Evolutionary conservation across 345 rosid genomes (phyloP).

Genomic region (Sisymbrium irio): DNA sequence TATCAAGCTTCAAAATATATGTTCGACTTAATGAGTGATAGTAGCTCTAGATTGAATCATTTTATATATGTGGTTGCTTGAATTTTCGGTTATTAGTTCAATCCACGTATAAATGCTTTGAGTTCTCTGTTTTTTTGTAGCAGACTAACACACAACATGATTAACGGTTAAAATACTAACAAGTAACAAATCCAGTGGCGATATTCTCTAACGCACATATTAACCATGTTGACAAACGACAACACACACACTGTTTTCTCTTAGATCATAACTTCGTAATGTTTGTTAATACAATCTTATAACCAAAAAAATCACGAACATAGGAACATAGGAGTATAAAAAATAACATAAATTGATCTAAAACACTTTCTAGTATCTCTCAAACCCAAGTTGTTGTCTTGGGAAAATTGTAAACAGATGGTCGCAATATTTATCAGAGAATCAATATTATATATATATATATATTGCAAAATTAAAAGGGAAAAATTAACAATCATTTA

Average conservation of each 20-base stretch:
- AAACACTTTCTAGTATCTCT: background rate
- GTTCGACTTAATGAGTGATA: background rate
- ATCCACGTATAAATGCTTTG: background rate
- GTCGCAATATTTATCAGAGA: background rate
- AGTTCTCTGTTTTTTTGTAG: background rate
- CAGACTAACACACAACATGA: background rate
- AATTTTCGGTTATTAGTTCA: background rate
- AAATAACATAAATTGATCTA: background rate
- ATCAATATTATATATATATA: background rate
- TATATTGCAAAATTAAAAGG: background rate
- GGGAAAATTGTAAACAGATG: background rate
- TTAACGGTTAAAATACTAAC: background rate
- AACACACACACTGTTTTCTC: background rate
- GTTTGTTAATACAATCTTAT: background rate
- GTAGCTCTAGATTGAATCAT: background rate
- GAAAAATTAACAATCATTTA: background rate
- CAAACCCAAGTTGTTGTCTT: background rate
- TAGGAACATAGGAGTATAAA: too few species aligned
- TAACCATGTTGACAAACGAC: background rate
- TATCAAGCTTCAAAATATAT: background rate
- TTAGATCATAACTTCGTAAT: background rate
- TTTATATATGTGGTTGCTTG: background rate
- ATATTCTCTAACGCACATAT: background rate
- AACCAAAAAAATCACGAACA: background rate
- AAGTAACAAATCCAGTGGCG: background rate